Evolutionary conservation across 495 filamentous ascomycete genomes (phyloP), one percentile per base, ranked within the genome.

Genomic region (Penicillium paradoxum): DNA sequence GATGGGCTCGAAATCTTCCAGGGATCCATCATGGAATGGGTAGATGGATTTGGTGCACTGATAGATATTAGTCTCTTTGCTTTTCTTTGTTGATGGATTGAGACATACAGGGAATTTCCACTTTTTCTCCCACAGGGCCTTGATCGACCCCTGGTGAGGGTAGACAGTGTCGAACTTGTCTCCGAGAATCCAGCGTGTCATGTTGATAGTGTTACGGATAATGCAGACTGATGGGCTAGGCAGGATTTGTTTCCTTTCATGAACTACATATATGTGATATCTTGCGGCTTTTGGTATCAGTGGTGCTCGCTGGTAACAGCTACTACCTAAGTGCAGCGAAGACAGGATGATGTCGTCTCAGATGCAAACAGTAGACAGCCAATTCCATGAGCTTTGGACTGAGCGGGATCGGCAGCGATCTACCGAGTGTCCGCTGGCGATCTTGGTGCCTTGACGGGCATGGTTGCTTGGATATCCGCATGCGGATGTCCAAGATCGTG

Each of bases 71-170:
- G 57, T 7, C 9, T 24, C 3, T 37, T 27, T 34, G 2, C 0
- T 18, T n/a, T 17, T 49, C 4, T 14, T n/a, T 34, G 14, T 22
- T 14, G 29, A 13, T 34, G 36, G 19, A 2, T 11, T 3, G 25
- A n/a, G 24, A 62, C 78, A 29, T 72, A 87, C 85, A 4, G 81
- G 83, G 51, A 82, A 76, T 68, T 84, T 83, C 88, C 87, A 92
- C 67, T 89, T 89, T 4, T 83, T 84, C 69, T 90, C 85, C 88
- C 88, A 92, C 37, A 92, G 70, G 30, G 82, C 80, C 65, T 83
- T 73, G 62, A 88, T 85, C 18, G 81, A 83, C n/a, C 83, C 77
- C 58, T 91, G 85, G 65, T 91, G 88, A 41, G 67, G 58, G 59
- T 71, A 73, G 46, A 68, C 64, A 8, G 68, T 63, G 48, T 70